phyloP scores from a whole-genome alignment of 345 rosid genomes.

The Cardiospermum halicacabum region DNA sequence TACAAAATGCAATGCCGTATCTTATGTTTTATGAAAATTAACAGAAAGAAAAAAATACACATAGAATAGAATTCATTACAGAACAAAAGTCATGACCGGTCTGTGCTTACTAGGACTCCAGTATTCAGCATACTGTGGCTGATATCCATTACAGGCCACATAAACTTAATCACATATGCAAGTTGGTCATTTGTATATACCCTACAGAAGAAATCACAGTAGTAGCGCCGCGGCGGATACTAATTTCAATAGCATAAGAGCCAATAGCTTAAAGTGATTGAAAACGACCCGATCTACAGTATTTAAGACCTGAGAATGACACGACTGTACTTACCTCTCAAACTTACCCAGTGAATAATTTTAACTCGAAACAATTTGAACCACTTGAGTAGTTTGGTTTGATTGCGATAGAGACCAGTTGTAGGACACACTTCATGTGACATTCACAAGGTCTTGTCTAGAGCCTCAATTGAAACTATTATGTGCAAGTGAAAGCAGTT shows the following conservation, averaged over 20 bases:
- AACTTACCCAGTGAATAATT: neutral
- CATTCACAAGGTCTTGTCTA: conserved; percentile 1
- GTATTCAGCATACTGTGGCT: neutral
- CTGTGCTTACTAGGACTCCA: neutral
- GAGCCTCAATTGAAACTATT: neutral
- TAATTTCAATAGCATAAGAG: no score
- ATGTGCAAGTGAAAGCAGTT: neutral
- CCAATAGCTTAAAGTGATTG: no score
- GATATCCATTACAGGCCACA: neutral
- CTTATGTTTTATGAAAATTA: neutral
- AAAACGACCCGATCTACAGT: no score
- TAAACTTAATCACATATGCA: neutral
- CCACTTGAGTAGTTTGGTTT: neutral
- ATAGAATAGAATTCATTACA: neutral
- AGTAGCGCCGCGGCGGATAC: neutral
- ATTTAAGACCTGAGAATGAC: no score
- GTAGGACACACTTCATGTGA: conserved; percentile 13
- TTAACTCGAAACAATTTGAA: neutral
- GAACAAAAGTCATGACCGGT: neutral
- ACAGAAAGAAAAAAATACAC: neutral
- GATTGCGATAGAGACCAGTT: neutral
- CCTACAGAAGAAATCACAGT: neutral
- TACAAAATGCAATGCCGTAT: neutral
- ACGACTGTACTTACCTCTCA: neutral
- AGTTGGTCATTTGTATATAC: neutral